Base-by-base conservation (phyloP, 140 eudicot species). In the Senecio squalidus region DNA sequence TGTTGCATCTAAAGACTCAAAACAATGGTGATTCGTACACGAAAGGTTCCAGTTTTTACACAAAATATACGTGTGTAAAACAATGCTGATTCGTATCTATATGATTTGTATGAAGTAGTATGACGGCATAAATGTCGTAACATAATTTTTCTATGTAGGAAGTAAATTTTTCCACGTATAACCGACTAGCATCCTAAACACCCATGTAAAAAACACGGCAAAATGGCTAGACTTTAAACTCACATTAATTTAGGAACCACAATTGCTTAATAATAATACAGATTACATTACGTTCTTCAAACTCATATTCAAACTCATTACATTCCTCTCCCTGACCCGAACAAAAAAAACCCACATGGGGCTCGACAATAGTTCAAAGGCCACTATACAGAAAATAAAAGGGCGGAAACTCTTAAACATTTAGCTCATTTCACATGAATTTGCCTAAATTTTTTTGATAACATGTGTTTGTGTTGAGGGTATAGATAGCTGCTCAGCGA, bases 401-500 rank as follows among this genome's bases (percentile, higher is more conserved):
- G 67, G 58, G 58, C 8, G 49, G 29, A 29, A 30, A 58, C 7
- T 51, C 9, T 47, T 16, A 58, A 53, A 54, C 43, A 23, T 55
- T 71, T 62, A 31, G 64, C 76, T 71, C 66, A 48, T 55, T 71
- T 54, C 63, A 57, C 67, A 64, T 47, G 48, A 46, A 55, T 64
- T 64, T 40, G 62, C 57, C 67, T 71, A 71, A 45, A 46, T 6
- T 8, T 36, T 64, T 18, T 64, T 26, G 62, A 57, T 38, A 58
- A 57, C 11, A 6, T 30, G 41, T 60, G 52, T 63, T 5, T 24
- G 22, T 40, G 69, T 59, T 41, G 31, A 27, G 55, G 38, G 62
- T 48, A 25, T 58, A 3, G 21, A 28, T 15, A 33, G 41, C 51
- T 59, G 40, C 28, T 78, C 65, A 77, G 4, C 88, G 94, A 27